These are phyloP conservation scores for Sugiyamaella xylanicola DNA, from an alignment of 1,139 yeast species.

Conservation along the genomic window DNA sequence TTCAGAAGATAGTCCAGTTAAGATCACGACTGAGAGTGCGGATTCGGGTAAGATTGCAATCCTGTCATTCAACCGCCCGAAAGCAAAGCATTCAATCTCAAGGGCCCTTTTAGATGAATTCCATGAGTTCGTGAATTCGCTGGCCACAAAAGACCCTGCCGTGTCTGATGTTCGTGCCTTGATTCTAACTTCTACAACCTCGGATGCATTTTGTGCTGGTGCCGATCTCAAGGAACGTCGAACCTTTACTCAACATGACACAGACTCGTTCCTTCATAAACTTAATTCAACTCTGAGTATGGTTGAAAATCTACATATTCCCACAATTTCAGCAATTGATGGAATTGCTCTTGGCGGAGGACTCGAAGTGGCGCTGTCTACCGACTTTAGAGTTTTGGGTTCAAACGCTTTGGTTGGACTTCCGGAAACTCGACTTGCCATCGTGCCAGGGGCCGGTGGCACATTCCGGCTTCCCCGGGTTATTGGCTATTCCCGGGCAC, in stretches of 20 bases:
- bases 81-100: conserved; percentile 41
- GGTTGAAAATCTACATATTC: conserved; percentile 35
- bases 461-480: conserved; percentile 37
- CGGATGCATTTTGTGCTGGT: conserved; percentile 41
- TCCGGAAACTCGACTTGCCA: conserved; percentile 23
- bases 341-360: conserved; percentile 26
- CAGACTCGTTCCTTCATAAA: conserved; percentile 36
- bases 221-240: conserved; percentile 43
- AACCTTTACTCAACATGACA: conserved; percentile 37
- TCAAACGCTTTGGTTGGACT: conserved; percentile 21
- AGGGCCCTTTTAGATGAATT: conserved; percentile 36
- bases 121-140: conserved; percentile 28
- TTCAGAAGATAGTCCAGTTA: conserved; percentile 3
- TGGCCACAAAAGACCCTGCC: conserved; percentile 30
- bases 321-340: conserved; percentile 22
- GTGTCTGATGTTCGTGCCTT: conserved; percentile 35
- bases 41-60: conserved; percentile 32
- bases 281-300: conserved; percentile 36
- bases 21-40: conserved; percentile 4
- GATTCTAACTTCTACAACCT: conserved; percentile 36
- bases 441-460: conserved; percentile 37
- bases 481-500: conserved; percentile 24
- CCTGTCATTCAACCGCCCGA: conserved; percentile 38
- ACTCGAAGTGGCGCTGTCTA: conserved; percentile 22
- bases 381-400: conserved; percentile 23